Conservation (phyloP, 495 filamentous ascomycete genomes). For the Hypoxylon fragiforme region DNA sequence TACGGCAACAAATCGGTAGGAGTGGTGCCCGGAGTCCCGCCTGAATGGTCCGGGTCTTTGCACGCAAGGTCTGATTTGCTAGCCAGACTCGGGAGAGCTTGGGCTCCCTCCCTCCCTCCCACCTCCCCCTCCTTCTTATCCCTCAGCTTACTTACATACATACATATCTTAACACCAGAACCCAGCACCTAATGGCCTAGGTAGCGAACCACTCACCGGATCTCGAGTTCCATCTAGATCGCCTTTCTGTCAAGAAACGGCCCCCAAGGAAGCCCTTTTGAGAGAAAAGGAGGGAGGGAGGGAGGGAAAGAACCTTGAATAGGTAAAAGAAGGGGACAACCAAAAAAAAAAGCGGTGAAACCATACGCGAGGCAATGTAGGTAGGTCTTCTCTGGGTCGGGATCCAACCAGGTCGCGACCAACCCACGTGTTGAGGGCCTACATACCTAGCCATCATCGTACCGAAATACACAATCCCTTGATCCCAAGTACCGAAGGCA, state of each 20-base stretch:
- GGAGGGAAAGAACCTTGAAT: neutral
- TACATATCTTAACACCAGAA: constrained; percentile 9
- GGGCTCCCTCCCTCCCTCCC: no score
- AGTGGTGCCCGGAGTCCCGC: constrained; percentile 4
- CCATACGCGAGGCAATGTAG: constrained; percentile 3
- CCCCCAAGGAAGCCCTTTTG: constrained; percentile 3
- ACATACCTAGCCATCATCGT: no score
- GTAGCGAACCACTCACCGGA: neutral
- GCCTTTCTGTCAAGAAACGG: neutral
- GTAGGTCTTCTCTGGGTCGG: constrained; percentile 12
- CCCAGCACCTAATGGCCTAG: neutral
- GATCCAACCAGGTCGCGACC: constrained; percentile 21
- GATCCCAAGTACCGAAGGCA: constrained; percentile 4
- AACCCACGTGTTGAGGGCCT: constrained; percentile 22
- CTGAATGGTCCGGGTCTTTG: constrained; percentile 17
- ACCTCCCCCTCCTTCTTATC: no score
- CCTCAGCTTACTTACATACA: no score
- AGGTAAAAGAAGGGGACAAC: no score
- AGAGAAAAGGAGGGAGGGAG: neutral
- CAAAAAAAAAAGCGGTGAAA: constrained; percentile 28
- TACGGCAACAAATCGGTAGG: neutral
- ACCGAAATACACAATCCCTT: neutral
- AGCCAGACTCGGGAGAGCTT: neutral
- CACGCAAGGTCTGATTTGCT: constrained; percentile 11
- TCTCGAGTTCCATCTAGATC: neutral